Conservation (phyloP, 2,329 filamentous ascomycete genomes). For the Fusarium sp. region DNA sequence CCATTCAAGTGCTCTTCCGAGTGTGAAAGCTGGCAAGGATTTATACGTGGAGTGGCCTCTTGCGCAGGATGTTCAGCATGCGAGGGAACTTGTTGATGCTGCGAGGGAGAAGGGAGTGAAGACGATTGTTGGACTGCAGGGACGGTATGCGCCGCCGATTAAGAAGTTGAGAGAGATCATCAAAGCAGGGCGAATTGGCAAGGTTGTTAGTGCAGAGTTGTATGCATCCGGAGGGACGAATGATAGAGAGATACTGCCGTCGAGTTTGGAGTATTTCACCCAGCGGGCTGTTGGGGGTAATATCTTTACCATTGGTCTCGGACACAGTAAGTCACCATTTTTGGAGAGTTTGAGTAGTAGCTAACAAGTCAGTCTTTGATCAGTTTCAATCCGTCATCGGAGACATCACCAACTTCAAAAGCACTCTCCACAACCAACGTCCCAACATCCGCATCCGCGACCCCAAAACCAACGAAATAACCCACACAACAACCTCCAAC, state of each 20-base stretch:
- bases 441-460: slow-evolving; percentile 52
- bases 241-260: slow-evolving; percentile 46
- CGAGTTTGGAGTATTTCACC: slow-evolving; percentile 59
- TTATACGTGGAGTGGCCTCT: slow-evolving; percentile 70
- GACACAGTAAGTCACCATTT: slow-evolving; percentile 50
- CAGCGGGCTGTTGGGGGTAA: slow-evolving; percentile 60
- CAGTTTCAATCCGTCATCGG: slow-evolving; percentile 58
- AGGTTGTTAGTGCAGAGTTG: slow-evolving; percentile 62
- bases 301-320: slow-evolving; percentile 54
- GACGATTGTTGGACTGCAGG: slow-evolving; percentile 64
- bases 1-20: slow-evolving; percentile 56
- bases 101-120: slow-evolving; percentile 48
- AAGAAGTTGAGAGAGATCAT: slow-evolving; percentile 58
- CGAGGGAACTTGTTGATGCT: slow-evolving; percentile 53
- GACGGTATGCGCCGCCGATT: slow-evolving; percentile 56
- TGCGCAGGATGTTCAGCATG: slow-evolving; percentile 55
- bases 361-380: slow-evolving; percentile 54
- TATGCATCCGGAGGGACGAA: slow-evolving; percentile 51
- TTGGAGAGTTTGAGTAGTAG: accelerated
- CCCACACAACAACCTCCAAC: slow-evolving; percentile 50
- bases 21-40: slow-evolving; percentile 61
- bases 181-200: slow-evolving; percentile 58
- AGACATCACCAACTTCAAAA: slow-evolving; percentile 52
- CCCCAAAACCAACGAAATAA: slow-evolving; percentile 42
- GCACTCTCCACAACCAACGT: slow-evolving; percentile 58